Evolutionary conservation across 306 rosid species (phyloP), one percentile per base, ranked within the genome.

Genomic region (Ceratonia siliqua): DNA sequence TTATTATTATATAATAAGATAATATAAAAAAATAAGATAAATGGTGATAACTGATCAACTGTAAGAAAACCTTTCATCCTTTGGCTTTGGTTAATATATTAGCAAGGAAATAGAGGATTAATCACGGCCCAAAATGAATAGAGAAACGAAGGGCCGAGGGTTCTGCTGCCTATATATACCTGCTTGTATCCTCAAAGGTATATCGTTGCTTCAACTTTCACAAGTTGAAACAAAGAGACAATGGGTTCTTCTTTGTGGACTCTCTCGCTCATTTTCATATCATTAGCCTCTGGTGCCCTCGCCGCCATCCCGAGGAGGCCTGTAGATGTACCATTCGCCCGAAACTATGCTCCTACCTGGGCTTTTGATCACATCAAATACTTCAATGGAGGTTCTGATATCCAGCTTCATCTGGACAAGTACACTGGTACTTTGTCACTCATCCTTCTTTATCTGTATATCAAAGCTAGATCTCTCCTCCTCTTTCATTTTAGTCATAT

Each of bases 301-400:
- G 81, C 76, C 6, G 82, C 82, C 35, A 38, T 61, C 63, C 96
- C 91, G 0, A 62, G 50, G 27, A 87, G 14, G 65, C 87, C 97
- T 0, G 58, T 92, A 0, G 82, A 83, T 48, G 96, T 88, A 0
- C 79, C 85, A 3, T 92, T 92, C 3, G 87, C 89, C 3, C 73
- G 94, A 17, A 92, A 92, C 85, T 92, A 90, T 20, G 20, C 5
- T 18, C 97, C 97, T 20, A 88, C 96, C 0, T 92, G 97, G 97
- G 94, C 97, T 32, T 92, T 80, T 56, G 96, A 92, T 62, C 97
- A 90, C 76, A 92, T 92, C 72, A 92, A 90, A 81, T 90, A 88
- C 85, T 75, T 80, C 72, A 87, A 82, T 59, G 96, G 87, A 0
- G 97, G 92, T 62, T 65, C 87, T 41, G 87, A 88, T 68, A 88